Evolutionary conservation across 2,329 filamentous ascomycete species (phyloP).

Genomic region (Fusarium bactridioides): DNA sequence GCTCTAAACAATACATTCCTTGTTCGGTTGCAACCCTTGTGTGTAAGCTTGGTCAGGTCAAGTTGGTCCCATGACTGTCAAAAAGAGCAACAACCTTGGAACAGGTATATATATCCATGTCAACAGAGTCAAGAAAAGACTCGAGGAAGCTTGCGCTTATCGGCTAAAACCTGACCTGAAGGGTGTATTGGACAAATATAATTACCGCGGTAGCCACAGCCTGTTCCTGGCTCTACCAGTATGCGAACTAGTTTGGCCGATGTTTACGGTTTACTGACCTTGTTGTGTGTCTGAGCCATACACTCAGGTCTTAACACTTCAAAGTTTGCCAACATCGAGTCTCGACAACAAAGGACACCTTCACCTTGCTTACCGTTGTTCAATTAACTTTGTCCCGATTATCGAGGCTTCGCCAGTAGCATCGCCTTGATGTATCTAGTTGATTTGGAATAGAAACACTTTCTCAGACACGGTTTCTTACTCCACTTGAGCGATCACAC

Average conservation of each 20-base stretch:
- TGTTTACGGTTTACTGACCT: background rate
- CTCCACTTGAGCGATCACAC: background rate
- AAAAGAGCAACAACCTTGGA: conserved; percentile 35
- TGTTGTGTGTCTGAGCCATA: background rate
- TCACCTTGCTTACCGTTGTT: background rate
- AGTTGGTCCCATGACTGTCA: conserved; percentile 36
- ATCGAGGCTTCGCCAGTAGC: background rate
- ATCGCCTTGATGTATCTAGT: background rate
- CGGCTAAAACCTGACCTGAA: background rate
- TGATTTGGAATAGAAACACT: background rate
- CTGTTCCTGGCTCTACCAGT: background rate
- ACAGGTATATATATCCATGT: conserved; percentile 11
- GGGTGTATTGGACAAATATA: conserved; percentile 1
- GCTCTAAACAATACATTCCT: conserved; percentile 13
- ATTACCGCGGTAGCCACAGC: conserved; percentile 30
- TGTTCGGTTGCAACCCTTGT: conserved; percentile 20
- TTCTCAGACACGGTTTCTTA: background rate
- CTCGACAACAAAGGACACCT: background rate
- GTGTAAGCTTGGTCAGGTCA: conserved; percentile 34
- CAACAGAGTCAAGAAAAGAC: conserved; percentile 14
- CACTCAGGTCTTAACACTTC: background rate
- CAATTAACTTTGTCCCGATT: background rate
- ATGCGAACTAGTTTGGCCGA: background rate
- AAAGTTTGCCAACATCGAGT: background rate
- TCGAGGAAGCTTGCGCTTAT: background rate